Percentiles rank a stretch among this genome's conserved stretches.
Conservation (phyloP, 1,284 basidiomycete genomes). For the Ustilago crameri region DNA sequence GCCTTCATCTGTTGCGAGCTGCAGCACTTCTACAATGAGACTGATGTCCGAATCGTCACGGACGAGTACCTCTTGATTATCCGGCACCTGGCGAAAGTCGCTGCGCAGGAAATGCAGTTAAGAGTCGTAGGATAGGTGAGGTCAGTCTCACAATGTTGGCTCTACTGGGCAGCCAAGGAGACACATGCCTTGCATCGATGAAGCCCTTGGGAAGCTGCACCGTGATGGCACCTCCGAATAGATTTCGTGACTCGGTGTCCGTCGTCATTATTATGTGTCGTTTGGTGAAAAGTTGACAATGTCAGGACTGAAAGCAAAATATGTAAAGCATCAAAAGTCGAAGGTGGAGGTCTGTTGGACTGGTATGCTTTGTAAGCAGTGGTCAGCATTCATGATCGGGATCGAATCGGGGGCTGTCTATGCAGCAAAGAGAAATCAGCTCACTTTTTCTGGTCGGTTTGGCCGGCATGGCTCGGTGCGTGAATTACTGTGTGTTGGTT, state of each 20-base stretch:
- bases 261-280: slow-evolving; percentile 8
- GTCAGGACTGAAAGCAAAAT: too few relatives aligned
- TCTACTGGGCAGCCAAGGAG: background rate
- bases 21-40: slow-evolving; percentile 86
- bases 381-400: slow-evolving; percentile 10
- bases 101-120: slow-evolving; percentile 70
- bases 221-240: slow-evolving; percentile 81
- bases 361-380: slow-evolving; percentile 15
- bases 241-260: slow-evolving; percentile 11
- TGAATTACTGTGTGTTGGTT: background rate
- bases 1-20: slow-evolving; percentile 76
- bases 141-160: background rate
- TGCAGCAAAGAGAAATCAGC: slow-evolving; percentile 4
- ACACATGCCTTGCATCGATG: slow-evolving; percentile 84
- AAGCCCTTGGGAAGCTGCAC: slow-evolving; percentile 74
- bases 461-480: background rate
- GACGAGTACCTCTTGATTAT: slow-evolving; percentile 94
- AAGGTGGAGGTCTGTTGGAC: slow-evolving; percentile 9
- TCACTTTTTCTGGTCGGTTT: slow-evolving; percentile 4
- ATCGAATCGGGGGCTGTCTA: background rate
- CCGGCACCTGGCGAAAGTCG: slow-evolving; percentile 89
- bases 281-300: background rate
- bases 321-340: too few relatives aligned
- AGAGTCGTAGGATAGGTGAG: background rate
- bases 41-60: slow-evolving; percentile 78